phyloP scores from a whole-genome alignment of 352 stramenopile genomes.

The Phytopythium vexans region DNA sequence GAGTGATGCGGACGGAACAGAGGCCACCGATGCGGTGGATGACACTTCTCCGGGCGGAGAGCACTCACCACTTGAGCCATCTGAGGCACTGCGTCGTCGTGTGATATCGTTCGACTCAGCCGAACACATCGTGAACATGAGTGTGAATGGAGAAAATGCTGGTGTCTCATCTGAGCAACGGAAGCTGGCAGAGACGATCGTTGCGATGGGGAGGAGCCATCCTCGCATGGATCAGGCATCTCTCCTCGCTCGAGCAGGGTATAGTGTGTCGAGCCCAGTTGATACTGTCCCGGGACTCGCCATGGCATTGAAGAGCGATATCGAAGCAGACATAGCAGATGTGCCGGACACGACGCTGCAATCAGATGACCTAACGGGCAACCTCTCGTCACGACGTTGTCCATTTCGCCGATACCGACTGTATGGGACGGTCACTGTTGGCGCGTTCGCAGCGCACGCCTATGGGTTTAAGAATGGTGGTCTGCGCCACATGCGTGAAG shows the following conservation, averaged over 20 bases:
- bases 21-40: conserved; percentile 9
- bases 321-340: no score
- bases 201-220: conserved; percentile 47
- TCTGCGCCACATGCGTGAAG: conserved; percentile 69
- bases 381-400: conserved; percentile 6
- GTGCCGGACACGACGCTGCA: no score
- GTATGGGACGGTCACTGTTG: conserved; percentile 80
- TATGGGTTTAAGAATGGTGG: conserved; percentile 81
- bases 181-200: conserved; percentile 70
- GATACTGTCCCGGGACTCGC: no score
- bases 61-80: conserved; percentile 36
- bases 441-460: conserved; percentile 79
- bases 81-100: conserved; percentile 55
- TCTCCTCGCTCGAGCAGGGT: no score
- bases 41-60: conserved; percentile 4
- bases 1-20: conserved; percentile 7
- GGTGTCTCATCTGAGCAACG: conserved; percentile 51
- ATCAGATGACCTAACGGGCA: no score
- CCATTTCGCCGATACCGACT: conserved; percentile 57
- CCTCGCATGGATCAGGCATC: no score
- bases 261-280: no score
- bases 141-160: conserved; percentile 28
- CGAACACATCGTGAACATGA: conserved; percentile 69
- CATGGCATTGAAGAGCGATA: no score
- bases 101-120: conserved; percentile 80